Base-by-base conservation (phyloP, 352 stramenopile genomes). In the Globisporangium cystogenes region DNA sequence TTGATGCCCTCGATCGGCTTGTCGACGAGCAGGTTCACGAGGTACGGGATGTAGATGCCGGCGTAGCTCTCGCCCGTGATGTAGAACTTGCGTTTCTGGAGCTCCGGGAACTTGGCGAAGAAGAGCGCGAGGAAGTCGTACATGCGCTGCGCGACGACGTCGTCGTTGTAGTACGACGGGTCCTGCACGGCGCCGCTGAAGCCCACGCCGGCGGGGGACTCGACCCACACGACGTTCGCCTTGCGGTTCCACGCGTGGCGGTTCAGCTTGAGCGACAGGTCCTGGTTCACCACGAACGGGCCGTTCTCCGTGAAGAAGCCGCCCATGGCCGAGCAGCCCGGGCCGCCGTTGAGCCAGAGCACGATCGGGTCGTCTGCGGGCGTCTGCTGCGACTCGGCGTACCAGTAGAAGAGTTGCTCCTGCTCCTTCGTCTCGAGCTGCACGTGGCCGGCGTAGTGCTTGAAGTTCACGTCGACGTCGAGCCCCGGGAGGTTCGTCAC, bases 1-100 rank as follows among this genome's bases (percentile, higher is more conserved):
- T 88, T 88, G 7, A 94, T 78, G n/a, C 60, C 70, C 24, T 64
- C 36, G 33, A 89, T 74, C 20, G 80, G 81, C 36, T 73, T 67
- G 23, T 76, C 65, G 7, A 96, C 72, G 27, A 97, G 60, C 21
- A 79, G 56, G 43, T 92, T 61, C 7, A 94, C 80, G 0, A 96
- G 62, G 57, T 75, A 95, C 31, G 88, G 87, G 53, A 97, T 91
- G 77, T 97, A 96, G 67, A 96, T 89, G 0, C 88, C 89, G 3
- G 84, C 83, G 62, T 94, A 94, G 40, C 73, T 88, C 55, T 94
- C 83, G 14, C 83, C 83, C 10, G 82, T 86, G 45, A 94, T 86
- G 68, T 87, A 94, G 57, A 93, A 90, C 18, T 86, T 65, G 42
- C 82, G 82, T 46, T 70, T 64, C 41, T 81, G 61, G 39, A 94